Evolutionary conservation across 257 asterid genomes (phyloP), one percentile per base, ranked within the genome.

Genomic region (Perilla frutescens): DNA sequence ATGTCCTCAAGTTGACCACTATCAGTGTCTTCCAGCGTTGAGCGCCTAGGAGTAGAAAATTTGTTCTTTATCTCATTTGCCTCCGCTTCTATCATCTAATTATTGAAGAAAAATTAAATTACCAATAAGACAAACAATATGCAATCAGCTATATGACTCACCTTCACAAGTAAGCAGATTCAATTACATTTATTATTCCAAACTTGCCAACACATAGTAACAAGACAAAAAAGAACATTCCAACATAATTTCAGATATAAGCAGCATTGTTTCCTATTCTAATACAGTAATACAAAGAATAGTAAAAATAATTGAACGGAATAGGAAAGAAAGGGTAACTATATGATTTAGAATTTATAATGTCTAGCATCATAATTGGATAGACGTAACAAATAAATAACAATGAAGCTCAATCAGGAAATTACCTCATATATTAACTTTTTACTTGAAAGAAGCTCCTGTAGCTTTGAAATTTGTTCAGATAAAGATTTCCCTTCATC

Each of bases 391-490:
- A 72, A 63, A 58, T 29, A 48, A 6, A 61, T 64, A 70, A 29
- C 50, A 71, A 41, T 41, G 49, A 74, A 71, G 73, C 62, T 50
- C 34, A 58, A 51, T 32, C 55, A 36, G 59, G 61, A 61, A 77
- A 59, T 41, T 82, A 92, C 99, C 96, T 95, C 86, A 54, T 90
- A 87, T 74, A 95, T 85, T 79, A 81, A 74, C 73, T 79, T 85
- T 86, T 89, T 85, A 86, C 92, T 92, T 39, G 98, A 92, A 75
- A 95, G 86, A 83, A 95, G 96, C 70, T 92, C 92, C 71, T 85
- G 83, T 68, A 92, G 81, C 87, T 87, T 92, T 75, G 85, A 77
- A 76, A 95, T 89, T 81, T 95, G 97, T 58, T 62, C 85, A 31
- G 83, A 81, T 87, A 95, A 77, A 53, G 88, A 84, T 78, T 90